Conservation (phyloP, 148 eudicot genomes). For the Silene uniflora region DNA sequence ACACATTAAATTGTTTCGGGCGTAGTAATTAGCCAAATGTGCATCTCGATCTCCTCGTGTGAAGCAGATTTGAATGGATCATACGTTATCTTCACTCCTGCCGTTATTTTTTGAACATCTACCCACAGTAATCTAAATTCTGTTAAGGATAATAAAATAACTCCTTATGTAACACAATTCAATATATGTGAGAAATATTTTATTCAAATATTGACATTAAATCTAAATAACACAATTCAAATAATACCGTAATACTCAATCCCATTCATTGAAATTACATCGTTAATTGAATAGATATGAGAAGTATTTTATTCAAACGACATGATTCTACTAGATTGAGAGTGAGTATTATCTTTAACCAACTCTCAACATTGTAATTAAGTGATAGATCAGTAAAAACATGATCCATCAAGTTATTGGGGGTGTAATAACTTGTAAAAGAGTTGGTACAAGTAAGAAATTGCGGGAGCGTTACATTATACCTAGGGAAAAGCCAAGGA, state of each 20-base stretch:
- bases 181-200: too few relatives aligned
- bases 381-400: background rate
- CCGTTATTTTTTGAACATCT: background rate
- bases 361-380: background rate
- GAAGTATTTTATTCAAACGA: too few relatives aligned
- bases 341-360: too few relatives aligned
- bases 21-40: background rate
- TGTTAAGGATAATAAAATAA: background rate
- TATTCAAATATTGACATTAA: too few relatives aligned
- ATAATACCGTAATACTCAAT: too few relatives aligned
- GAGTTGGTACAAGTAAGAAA: background rate
- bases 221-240: too few relatives aligned
- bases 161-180: too few relatives aligned
- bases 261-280: too few relatives aligned
- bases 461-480: conserved; percentile 2
- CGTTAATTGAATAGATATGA: too few relatives aligned
- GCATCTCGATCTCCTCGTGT: background rate
- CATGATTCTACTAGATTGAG: too few relatives aligned
- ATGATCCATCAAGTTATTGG: conserved; percentile 4
- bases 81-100: background rate
- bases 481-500: background rate
- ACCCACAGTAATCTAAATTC: background rate
- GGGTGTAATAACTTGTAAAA: background rate
- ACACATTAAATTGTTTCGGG: background rate
- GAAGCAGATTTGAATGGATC: background rate